Base-by-base conservation (phyloP, 2,329 filamentous ascomycete species). In the Colletotrichum incanum region DNA sequence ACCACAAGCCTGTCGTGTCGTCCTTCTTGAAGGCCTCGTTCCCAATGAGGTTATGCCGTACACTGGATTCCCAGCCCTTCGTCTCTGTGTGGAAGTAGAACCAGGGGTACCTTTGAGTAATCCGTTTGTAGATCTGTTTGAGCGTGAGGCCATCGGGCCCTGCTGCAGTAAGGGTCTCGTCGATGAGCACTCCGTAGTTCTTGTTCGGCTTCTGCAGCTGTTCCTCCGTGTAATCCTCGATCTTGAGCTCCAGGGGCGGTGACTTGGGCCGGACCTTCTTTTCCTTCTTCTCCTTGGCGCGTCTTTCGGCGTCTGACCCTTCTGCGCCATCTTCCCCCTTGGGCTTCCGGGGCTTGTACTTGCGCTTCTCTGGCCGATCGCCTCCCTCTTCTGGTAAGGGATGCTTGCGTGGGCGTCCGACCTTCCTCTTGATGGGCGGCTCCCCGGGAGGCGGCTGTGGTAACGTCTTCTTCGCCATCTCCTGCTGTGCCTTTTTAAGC, bases 41-140 rank as follows among this genome's bases (percentile, higher is more conserved):
- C 2, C 88, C 89, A 74, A 91, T 90, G 37, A 91, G 84, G 68
- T 91, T 91, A 76, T 91, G 89, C 0, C 89, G 87, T n/a, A 91
- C 89, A 75, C 88, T 91, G 75, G 89, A 91, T 78, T 91, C 89
- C 89, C 89, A 91, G n/a, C 89, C 89, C 77, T 90, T 91, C 7
- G 89, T 91, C 76, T 89, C 88, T 23, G 88, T 88, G 65, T 83
- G 84, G 76, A 91, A 91, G 75, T 87, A 88, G 74, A 89, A 91
- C 84, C 86, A 90, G 12, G 88, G 88, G 75, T 90, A 90, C 75
- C 84, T 84, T 71, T 84, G 83, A 74, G 87, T 88, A 65, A 91
- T 91, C 60, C 88, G 84, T 79, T 91, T 91, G 80, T 91, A 91
- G 66, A 91, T 90, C 79, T 91, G 89, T 79, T 90, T 90, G 56